phyloP scores from a whole-genome alignment of 768 basidiomycete genomes.

The Russula sp. region DNA sequence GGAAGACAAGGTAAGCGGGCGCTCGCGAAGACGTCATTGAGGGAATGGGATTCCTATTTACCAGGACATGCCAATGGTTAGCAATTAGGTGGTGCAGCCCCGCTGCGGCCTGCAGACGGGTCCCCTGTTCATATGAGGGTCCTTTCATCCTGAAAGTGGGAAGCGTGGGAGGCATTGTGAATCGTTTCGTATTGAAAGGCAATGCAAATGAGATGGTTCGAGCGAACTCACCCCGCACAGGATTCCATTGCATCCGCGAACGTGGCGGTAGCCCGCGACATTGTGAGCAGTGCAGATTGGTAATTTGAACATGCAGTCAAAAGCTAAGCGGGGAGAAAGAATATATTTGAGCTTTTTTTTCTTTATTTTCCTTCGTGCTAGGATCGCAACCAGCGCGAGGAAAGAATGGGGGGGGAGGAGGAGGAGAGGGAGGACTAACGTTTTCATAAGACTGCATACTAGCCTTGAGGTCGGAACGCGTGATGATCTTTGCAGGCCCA shows the following conservation, averaged over 20 bases:
- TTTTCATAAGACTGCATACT: slow-evolving; percentile 78
- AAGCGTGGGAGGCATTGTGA: neutral
- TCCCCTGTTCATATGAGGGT: slow-evolving; percentile 71
- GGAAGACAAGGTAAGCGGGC: neutral
- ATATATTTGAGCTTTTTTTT: neutral
- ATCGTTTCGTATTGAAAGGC: neutral
- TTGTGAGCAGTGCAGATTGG: slow-evolving; percentile 68
- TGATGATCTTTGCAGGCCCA: slow-evolving; percentile 77
- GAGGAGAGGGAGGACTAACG: slow-evolving; percentile 37
- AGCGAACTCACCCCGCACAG: slow-evolving; percentile 61
- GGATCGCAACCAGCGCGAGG: neutral
- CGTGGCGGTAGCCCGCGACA: slow-evolving; percentile 76
- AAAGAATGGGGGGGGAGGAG: neutral
- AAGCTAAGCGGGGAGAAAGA: slow-evolving; percentile 40
- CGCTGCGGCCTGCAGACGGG: slow-evolving; percentile 75
- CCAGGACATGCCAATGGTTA: slow-evolving; percentile 89
- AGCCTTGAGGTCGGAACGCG: slow-evolving; percentile 65
- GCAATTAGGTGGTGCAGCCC: slow-evolving; percentile 88
- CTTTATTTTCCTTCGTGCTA: neutral
- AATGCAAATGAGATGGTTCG: neutral
- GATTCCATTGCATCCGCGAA: slow-evolving; percentile 84
- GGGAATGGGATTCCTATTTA: slow-evolving; percentile 31
- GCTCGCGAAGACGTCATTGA: neutral
- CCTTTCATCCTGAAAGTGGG: slow-evolving; percentile 54
- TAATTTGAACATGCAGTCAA: slow-evolving; percentile 71